Percentiles rank a stretch among this genome's conserved stretches.
These are phyloP conservation scores for Puccinia hordei DNA, from an alignment of 1,284 basidiomycete genomes.

Conservation along the genomic window DNA sequence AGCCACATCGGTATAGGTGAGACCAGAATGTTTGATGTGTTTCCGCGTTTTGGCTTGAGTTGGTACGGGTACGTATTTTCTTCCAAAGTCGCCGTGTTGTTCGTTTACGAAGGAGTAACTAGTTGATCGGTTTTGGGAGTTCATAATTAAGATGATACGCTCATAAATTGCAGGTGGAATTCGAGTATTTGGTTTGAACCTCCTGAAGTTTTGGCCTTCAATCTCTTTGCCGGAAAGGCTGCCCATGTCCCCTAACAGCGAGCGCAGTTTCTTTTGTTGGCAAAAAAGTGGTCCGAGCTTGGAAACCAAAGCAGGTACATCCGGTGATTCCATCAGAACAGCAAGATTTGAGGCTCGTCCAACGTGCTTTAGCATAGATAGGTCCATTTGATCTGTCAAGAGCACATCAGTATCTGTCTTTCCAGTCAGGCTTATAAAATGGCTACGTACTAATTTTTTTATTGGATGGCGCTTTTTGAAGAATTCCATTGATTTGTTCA, in stretches of 20 bases:
- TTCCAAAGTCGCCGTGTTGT: conserved; percentile 10
- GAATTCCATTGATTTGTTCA: conserved; percentile 38
- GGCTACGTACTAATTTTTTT: conserved; percentile 2
- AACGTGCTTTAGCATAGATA: conserved; percentile 16
- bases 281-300: not conserved
- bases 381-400: conserved; percentile 17
- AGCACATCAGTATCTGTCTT: not conserved
- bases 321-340: not conserved
- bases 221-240: not conserved
- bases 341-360: conserved; percentile 35
- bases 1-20: not conserved
- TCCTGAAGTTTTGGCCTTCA: not conserved
- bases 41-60: not conserved
- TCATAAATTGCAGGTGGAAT: not conserved
- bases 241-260: conserved; percentile 4
- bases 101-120: not conserved
- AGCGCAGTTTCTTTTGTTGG: conserved; percentile 6
- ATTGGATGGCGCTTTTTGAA: conserved; percentile 34
- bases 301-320: not conserved
- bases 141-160: not conserved
- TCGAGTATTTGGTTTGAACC: not conserved
- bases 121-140: not conserved
- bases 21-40: not conserved
- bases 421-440: too few relatives aligned
- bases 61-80: not conserved